Conservation (phyloP, 306 rosid species). For the Chamaecrista fasciculata region DNA sequence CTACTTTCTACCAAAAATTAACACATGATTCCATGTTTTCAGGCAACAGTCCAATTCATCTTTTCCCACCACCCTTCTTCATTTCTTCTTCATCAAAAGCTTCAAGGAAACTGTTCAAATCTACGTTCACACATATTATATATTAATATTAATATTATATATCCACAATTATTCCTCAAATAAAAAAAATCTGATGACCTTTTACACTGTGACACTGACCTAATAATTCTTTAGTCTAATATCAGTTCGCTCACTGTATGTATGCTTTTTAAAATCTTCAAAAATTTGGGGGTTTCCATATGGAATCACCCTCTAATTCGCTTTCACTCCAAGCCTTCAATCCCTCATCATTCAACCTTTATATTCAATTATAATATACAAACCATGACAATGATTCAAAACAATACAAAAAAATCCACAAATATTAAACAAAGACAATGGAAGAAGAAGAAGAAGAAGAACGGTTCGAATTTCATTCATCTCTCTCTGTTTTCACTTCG, state of each 20-base stretch:
- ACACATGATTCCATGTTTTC: background rate
- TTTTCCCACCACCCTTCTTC: background rate
- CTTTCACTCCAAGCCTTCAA: conserved; percentile 28
- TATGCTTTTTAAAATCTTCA: background rate
- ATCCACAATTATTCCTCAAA: background rate
- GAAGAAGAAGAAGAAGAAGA: conserved; percentile 12
- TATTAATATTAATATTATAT: background rate
- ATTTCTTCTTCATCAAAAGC: background rate
- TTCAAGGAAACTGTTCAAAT: background rate
- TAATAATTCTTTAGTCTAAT: background rate
- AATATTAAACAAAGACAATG: conserved; percentile 3
- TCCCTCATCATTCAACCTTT: conserved; percentile 16
- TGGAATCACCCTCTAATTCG: conserved; percentile 35
- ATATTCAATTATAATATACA: conserved; percentile 16
- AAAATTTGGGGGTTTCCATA: conserved; percentile 20
- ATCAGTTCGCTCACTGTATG: background rate
- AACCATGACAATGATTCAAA: conserved; percentile 8
- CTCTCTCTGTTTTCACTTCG: too few relatives aligned
- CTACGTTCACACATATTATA: background rate
- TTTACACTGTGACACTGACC: conserved; percentile 26
- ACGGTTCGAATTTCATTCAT: conserved; percentile 24
- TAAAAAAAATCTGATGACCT: background rate
- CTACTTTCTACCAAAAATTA: too few relatives aligned
- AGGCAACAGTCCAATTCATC: too few relatives aligned
- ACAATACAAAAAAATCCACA: background rate